phyloP scores from a whole-genome alignment of 2,329 filamentous ascomycete genomes.

The Cordyceps pruinosa region DNA sequence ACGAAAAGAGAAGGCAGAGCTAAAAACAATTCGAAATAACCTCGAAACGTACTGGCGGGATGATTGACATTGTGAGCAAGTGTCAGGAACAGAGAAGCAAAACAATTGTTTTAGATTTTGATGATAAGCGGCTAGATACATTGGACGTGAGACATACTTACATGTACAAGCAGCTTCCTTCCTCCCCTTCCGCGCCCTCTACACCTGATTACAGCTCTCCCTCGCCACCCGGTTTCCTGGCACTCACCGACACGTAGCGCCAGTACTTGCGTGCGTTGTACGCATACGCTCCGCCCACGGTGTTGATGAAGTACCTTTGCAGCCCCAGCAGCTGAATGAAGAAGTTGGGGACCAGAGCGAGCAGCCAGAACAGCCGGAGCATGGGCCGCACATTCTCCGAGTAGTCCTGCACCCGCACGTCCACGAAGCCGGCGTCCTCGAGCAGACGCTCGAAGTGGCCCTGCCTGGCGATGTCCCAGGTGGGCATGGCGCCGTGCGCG shows the following conservation, averaged over 20 bases:
- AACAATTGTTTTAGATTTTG: not conserved
- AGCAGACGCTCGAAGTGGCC: conserved; percentile 36
- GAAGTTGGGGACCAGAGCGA: conserved; percentile 40
- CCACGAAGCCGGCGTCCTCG: conserved; percentile 36
- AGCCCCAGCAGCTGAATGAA: conserved; percentile 36
- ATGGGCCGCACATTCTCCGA: conserved; percentile 42
- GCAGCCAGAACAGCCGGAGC: conserved; percentile 38
- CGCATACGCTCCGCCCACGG: not conserved
- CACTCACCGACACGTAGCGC: not conserved
- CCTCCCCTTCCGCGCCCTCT: not conserved
- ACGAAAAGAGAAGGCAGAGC: too few relatives aligned
- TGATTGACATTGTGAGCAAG: not conserved
- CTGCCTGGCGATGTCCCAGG: conserved; percentile 30
- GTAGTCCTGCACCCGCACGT: conserved; percentile 37
- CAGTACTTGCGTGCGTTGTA: not conserved
- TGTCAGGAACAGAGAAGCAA: not conserved
- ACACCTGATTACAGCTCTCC: not conserved
- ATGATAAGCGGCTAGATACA: not conserved
- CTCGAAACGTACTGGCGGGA: too few relatives aligned
- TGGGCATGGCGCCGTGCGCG: conserved; percentile 38
- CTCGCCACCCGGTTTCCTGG: not conserved
- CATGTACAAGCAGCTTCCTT: not conserved
- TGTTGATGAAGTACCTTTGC: conserved; percentile 40
- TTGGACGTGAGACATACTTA: not conserved
- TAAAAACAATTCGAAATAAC: too few relatives aligned